Conservation (phyloP, 805 yeast genomes). For the Metahyphopichia silvanorum region DNA sequence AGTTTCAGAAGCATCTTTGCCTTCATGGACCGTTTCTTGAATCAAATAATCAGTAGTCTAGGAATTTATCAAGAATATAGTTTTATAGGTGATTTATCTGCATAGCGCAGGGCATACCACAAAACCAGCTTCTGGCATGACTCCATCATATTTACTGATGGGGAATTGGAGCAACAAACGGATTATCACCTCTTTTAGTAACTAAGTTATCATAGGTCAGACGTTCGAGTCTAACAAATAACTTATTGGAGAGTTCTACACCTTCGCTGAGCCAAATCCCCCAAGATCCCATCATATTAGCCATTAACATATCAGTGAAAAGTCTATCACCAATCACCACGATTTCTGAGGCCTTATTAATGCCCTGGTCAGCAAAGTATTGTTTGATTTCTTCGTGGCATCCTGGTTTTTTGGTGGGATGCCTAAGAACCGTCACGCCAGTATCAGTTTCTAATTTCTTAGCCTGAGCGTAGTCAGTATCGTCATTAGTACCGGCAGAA, state of each 20-base stretch:
- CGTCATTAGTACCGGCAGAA: slow-evolving; percentile 89
- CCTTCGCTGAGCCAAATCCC: slow-evolving; percentile 85
- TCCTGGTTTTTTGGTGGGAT: slow-evolving; percentile 78
- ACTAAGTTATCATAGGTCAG: slow-evolving; percentile 21
- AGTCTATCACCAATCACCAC: slow-evolving; percentile 89
- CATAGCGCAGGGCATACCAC: too few relatives aligned
- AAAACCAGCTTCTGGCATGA: too few relatives aligned
- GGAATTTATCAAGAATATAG: too few relatives aligned
- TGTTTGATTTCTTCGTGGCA: slow-evolving; percentile 66
- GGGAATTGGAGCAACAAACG: slow-evolving; percentile 18
- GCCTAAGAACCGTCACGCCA: slow-evolving; percentile 69
- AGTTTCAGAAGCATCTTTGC: too few relatives aligned
- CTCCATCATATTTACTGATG: neutral
- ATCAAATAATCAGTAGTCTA: too few relatives aligned
- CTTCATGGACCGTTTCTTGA: too few relatives aligned
- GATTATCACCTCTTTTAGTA: slow-evolving; percentile 10
- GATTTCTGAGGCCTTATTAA: slow-evolving; percentile 53
- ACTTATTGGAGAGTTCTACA: slow-evolving; percentile 51
- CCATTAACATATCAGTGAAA: slow-evolving; percentile 90
- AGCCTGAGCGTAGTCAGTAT: slow-evolving; percentile 59
- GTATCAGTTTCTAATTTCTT: slow-evolving; percentile 54
- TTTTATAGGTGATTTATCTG: too few relatives aligned
- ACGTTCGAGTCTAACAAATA: slow-evolving; percentile 55
- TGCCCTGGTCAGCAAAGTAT: slow-evolving; percentile 51
- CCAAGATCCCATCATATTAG: slow-evolving; percentile 85